Conservation (phyloP, 2,329 filamentous ascomycete species). For the Leptodontidium sp. region DNA sequence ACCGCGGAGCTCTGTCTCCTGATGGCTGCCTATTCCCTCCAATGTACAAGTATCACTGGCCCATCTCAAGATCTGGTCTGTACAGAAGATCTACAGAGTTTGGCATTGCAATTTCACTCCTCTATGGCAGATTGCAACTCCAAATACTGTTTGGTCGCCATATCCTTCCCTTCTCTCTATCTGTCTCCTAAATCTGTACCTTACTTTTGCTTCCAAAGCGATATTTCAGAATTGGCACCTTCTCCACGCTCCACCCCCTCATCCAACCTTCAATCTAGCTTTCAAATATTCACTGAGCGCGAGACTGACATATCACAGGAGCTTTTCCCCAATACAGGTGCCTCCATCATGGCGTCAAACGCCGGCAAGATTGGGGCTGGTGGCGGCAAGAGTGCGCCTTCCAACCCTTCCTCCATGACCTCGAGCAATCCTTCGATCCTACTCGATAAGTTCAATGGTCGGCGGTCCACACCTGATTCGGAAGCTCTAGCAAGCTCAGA, state of each 20-base stretch:
- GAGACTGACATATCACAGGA: neutral
- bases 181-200: neutral
- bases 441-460: slow-evolving; percentile 78
- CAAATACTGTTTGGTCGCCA: neutral
- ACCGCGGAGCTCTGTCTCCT: neutral
- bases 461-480: slow-evolving; percentile 91
- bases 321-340: neutral
- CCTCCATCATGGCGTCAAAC: slow-evolving; percentile 13
- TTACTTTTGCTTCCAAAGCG: neutral
- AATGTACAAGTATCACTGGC: neutral
- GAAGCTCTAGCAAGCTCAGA: slow-evolving; percentile 94
- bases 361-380: slow-evolving; percentile 19
- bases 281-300: neutral
- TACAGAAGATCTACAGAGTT: neutral
- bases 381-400: slow-evolving; percentile 55
- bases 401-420: slow-evolving; percentile 55
- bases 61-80: neutral
- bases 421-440: slow-evolving; percentile 70
- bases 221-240: neutral
- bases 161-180: neutral
- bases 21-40: neutral
- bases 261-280: neutral
- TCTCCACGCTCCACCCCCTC: neutral
- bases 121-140: neutral
- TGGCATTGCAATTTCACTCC: neutral